Evolutionary conservation across 345 rosid genomes (phyloP).

Genomic region (Aethionema arabicum): DNA sequence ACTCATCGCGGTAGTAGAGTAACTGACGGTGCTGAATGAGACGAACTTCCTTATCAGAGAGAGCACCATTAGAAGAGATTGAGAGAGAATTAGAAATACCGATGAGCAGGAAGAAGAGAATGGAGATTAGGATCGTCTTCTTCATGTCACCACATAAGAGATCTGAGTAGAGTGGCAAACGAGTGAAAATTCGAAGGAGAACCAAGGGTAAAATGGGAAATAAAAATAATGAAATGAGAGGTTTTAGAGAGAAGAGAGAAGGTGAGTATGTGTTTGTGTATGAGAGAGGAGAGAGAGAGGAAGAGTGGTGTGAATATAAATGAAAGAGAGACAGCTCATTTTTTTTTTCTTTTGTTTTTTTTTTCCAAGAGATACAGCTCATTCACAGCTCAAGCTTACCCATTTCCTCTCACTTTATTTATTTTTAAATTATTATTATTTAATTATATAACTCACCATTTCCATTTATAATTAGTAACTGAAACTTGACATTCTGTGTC

Average conservation of each 20-base stretch:
- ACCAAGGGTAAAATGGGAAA: conserved; percentile 21
- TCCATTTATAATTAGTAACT: not conserved
- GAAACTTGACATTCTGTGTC: not conserved
- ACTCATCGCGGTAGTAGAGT: conserved; percentile 73
- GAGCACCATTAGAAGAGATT: conserved; percentile 46
- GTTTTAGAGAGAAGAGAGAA: conserved; percentile 32
- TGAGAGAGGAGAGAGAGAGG: conserved; percentile 2
- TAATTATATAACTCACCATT: conserved; percentile 9
- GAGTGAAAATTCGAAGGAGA: conserved; percentile 18
- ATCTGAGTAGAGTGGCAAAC: conserved; percentile 43
- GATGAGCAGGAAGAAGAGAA: conserved; percentile 30
- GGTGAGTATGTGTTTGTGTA: conserved; percentile 35
- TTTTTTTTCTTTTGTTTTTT: too few relatives aligned
- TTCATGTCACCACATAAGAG: conserved; percentile 81
- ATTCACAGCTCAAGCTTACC: conserved; percentile 64
- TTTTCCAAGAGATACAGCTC: conserved; percentile 54
- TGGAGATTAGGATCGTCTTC: conserved; percentile 43
- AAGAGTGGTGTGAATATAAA: conserved; percentile 24
- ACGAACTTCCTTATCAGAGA: conserved; percentile 55
- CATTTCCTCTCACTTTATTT: not conserved
- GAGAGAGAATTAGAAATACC: conserved; percentile 29
- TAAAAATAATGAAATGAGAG: not conserved
- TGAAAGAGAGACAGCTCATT: conserved; percentile 60
- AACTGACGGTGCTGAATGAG: conserved; percentile 78
- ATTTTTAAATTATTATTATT: conserved; percentile 5